Base-by-base conservation (phyloP, 805 yeast species). In the Diddensiella transvaalensis region DNA sequence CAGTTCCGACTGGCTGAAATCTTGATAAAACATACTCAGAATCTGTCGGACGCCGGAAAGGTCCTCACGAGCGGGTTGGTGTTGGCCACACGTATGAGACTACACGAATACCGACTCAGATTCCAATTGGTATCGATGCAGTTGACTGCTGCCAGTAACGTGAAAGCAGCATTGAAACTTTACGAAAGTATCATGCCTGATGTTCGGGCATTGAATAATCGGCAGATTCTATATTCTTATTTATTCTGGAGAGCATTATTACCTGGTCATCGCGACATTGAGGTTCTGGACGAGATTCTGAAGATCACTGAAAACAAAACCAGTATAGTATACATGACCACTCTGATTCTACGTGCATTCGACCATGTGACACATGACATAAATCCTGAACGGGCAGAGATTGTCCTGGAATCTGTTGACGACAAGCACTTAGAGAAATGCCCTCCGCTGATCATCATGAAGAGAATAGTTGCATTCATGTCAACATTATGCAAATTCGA, bases 31-130 rank as follows among this genome's bases (percentile, higher is more conserved):
- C 15, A 44, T 22, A 22, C 47, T 24, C 6, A 26, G 40, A 19
- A 41, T 35, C 3, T 23, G 17, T 10, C 22, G 17, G 24, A 47
- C 35, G 44, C 44, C 36, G 43, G 46, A 37, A 26, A 50, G 32
- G 46, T 49, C 39, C 3, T 49, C 37, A 33, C 32, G 18, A 44
- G 22, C 44, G 46, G 52, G 22, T 37, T 50, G 42, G 4, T 46
- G 30, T 18, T 44, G 26, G 43, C 49, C 11, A 19, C 29, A 15
- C 24, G 40, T 42, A 11, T 29, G 21, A 32, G 40, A 22, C 26
- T 39, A 21, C 17, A 29, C 17, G 43, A 21, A 6, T 30, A 22
- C 22, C 22, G 30, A 32, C 19, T 44, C 23, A 17, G 40, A 23
- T 22, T 44, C 18, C 49, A 45, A 18, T 38, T 48, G 36, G 36